Conservation (phyloP, 306 rosid species). For the Pyrus bretschneideri region DNA sequence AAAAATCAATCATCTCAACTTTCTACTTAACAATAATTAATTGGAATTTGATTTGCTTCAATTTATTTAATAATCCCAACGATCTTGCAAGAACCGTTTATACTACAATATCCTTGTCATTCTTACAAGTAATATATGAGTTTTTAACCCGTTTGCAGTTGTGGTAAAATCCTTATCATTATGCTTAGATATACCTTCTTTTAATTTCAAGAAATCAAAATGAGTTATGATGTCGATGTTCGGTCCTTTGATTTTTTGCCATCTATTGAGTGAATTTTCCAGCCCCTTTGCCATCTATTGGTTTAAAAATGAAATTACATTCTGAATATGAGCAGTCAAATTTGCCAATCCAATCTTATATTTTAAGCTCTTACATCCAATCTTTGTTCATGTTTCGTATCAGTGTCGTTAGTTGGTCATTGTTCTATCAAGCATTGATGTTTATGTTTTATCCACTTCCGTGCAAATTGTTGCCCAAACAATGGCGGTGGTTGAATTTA, state of each 20-base stretch:
- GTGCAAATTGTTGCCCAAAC: not conserved
- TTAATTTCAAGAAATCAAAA: not conserved
- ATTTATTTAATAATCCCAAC: too few relatives aligned
- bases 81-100: too few relatives aligned
- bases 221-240: not conserved
- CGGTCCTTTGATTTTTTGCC: not conserved
- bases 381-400: not conserved
- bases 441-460: not conserved
- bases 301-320: not conserved
- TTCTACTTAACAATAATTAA: too few relatives aligned
- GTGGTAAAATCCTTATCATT: too few relatives aligned
- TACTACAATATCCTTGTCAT: too few relatives aligned
- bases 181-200: not conserved
- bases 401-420: not conserved
- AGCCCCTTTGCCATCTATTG: not conserved
- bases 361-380: too few relatives aligned
- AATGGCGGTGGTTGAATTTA: not conserved
- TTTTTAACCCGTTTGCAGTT: too few relatives aligned
- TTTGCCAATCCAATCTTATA: not conserved
- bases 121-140: too few relatives aligned
- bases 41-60: too few relatives aligned
- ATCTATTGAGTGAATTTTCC: not conserved
- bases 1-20: too few relatives aligned
- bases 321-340: not conserved
- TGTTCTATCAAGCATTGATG: not conserved